Base-by-base conservation (phyloP, 2,329 filamentous ascomycete genomes). In the Scolecobasidium constrictum region DNA sequence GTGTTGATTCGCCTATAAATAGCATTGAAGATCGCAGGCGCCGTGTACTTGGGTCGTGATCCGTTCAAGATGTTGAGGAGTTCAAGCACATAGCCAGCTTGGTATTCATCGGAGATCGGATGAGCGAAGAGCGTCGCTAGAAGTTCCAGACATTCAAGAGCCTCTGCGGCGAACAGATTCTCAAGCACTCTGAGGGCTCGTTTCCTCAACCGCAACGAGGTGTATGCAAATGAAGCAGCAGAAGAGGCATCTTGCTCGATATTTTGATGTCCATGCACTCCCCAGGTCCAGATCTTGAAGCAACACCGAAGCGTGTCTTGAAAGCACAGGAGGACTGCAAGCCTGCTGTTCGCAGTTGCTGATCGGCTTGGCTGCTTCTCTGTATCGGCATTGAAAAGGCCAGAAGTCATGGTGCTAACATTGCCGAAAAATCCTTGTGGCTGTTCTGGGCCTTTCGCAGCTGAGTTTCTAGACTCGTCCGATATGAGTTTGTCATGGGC, bases 261-360 rank as follows among this genome's bases (percentile, higher is more conserved):
- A 22, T 54, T 53, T 52, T 81, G 78, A 20, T 68, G 68, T 2
- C 73, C 73, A 55, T 81, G 77, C 4, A 83, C 74, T 12, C 75
- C 86, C 90, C 92, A 98, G 1, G 85, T 84, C 92, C 93, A 98
- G 41, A 98, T 94, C 11, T 72, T 78, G 57, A 94, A 93, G 60
- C 88, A 94, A 39, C 94, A 84, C 18, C 86, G 78, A 46, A 96
- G 86, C 1, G 88, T 86, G 58, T 98, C 93, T 60, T 96, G 90
- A 57, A 98, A 94, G 9, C 88, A 93, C n/a, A 98, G 71, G 35
- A 95, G 72, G 16, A 98, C 90, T 0, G 92, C 96, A 17, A 98
- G 71, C 36, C 90, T 78, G 53, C 92, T 90, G 55, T 96, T 98
- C 6, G 88, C 87, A n/a, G 85, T 87, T 5, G 81, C 78, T 46